A percentile compares a stretch with the other conserved stretches of the same genome.
Conservation (phyloP, 2,329 filamentous ascomycete species). For the Plectosphaerella plurivora region DNA sequence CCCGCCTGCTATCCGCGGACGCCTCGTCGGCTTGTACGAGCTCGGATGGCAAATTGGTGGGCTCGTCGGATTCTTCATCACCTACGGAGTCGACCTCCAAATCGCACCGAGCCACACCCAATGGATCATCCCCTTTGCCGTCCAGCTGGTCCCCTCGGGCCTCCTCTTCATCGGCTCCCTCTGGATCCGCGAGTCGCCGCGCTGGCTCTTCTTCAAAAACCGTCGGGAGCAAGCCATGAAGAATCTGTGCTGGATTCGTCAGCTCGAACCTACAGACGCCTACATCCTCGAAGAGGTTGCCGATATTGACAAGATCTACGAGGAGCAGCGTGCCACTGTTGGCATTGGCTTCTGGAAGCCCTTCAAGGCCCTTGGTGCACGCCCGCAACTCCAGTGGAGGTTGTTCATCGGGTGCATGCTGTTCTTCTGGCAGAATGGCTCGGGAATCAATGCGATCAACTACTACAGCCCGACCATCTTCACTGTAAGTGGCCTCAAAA, state of each 20-base stretch:
- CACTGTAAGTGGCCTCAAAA: slow-evolving; percentile 24
- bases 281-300: slow-evolving; percentile 62
- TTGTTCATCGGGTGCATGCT: slow-evolving; percentile 60
- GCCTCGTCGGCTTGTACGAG: slow-evolving; percentile 51
- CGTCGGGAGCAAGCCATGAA: slow-evolving; percentile 44
- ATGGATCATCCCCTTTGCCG: slow-evolving; percentile 47
- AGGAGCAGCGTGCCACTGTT: slow-evolving; percentile 46
- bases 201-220: slow-evolving; percentile 54
- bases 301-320: slow-evolving; percentile 43
- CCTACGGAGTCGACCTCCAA: slow-evolving; percentile 16
- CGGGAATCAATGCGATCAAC: slow-evolving; percentile 62
- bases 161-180: slow-evolving; percentile 42
- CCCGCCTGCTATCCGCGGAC: slow-evolving; percentile 48
- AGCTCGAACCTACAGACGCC: slow-evolving; percentile 39
- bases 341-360: slow-evolving; percentile 58
- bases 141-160: slow-evolving; percentile 52
- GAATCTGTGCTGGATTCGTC: slow-evolving; percentile 52
- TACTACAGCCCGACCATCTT: slow-evolving; percentile 62
- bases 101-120: slow-evolving; percentile 11
- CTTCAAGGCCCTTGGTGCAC: slow-evolving; percentile 42
- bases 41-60: slow-evolving; percentile 49
- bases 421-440: slow-evolving; percentile 65
- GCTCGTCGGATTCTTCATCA: slow-evolving; percentile 46
- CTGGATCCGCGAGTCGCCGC: slow-evolving; percentile 48
- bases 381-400: slow-evolving; percentile 50